phyloP scores from a whole-genome alignment of 2,329 filamentous ascomycete genomes.

The Alternaria conjuncta region DNA sequence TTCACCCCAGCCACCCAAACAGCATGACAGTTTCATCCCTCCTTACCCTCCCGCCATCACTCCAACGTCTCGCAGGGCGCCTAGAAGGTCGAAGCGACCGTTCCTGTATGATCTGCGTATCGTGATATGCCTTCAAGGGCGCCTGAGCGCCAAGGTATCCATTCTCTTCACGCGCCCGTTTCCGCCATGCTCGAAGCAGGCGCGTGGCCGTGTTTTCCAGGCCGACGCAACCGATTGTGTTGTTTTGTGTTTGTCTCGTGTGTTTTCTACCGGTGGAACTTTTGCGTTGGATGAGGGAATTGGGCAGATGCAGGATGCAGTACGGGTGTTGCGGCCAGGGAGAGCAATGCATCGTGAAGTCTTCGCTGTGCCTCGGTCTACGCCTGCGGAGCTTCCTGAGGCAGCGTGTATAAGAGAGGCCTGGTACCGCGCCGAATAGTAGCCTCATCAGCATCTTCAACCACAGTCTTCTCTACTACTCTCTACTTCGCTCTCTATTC shows the following conservation, averaged over 20 bases:
- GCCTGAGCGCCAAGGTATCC: not conserved
- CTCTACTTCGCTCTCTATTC: not conserved
- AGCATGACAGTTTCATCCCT: constrained; percentile 12
- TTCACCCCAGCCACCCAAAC: constrained; percentile 12
- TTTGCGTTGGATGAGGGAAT: not conserved
- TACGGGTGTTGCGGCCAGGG: not conserved
- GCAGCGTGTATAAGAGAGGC: constrained; percentile 6
- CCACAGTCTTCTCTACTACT: constrained; percentile 2
- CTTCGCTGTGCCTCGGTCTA: not conserved
- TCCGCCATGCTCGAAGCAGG: not conserved
- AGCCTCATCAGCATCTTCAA: constrained; percentile 12
- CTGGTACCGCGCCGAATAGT: not conserved
- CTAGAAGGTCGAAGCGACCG: not conserved
- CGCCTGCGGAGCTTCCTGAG: not conserved
- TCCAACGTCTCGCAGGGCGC: constrained; percentile 3
- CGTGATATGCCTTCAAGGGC: constrained; percentile 6
- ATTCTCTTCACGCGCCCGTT: constrained; percentile 11
- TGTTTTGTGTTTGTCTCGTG: constrained; percentile 15
- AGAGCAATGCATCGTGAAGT: constrained; percentile 7
- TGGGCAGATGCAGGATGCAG: not conserved
- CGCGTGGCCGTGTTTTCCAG: not conserved
- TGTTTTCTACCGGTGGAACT: constrained; percentile 4
- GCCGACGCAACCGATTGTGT: not conserved
- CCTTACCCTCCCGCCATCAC: not conserved
- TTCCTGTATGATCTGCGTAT: constrained; percentile 25